Conservation (phyloP, 495 filamentous ascomycete genomes). For the Cercophora newfieldiana region DNA sequence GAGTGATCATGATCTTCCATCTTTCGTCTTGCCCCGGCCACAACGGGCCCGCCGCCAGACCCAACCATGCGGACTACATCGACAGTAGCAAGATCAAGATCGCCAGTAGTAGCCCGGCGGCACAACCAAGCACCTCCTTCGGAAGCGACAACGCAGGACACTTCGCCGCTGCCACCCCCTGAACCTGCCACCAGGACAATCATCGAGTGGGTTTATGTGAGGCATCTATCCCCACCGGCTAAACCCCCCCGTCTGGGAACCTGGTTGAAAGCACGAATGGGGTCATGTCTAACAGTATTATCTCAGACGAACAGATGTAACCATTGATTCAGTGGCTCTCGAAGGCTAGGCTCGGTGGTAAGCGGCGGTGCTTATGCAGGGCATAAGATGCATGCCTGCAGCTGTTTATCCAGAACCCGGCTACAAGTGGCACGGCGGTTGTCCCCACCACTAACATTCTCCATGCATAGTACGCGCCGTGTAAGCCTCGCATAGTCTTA, state of each 20-base stretch:
- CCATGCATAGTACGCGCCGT: constrained; percentile 3
- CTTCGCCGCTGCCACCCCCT: constrained; percentile 7
- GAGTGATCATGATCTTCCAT: neutral
- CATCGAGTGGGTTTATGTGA: constrained; percentile 3
- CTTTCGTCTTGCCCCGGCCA: constrained; percentile 6
- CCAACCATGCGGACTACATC: constrained; percentile 13
- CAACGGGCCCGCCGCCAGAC: constrained; percentile 11
- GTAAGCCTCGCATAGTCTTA: constrained; percentile 5
- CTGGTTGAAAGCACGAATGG: neutral
- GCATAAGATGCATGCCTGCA: constrained; percentile 5
- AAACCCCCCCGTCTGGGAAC: neutral
- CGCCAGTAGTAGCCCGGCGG: constrained; percentile 6
- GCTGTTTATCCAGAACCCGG: constrained; percentile 1
- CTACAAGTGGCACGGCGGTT: constrained; percentile 7
- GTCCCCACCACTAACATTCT: constrained; percentile 9
- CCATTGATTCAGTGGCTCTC: neutral
- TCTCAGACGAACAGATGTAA: neutral
- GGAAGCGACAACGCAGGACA: constrained; percentile 11
- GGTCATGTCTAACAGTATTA: neutral
- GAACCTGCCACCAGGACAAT: constrained; percentile 4
- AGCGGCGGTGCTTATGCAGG: neutral
- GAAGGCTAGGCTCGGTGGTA: neutral
- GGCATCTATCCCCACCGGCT: neutral
- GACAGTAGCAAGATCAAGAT: constrained; percentile 7
- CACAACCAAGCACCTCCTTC: constrained; percentile 10